phyloP scores from a whole-genome alignment of 768 basidiomycete species.

The Suillus fuscotomentosus region DNA sequence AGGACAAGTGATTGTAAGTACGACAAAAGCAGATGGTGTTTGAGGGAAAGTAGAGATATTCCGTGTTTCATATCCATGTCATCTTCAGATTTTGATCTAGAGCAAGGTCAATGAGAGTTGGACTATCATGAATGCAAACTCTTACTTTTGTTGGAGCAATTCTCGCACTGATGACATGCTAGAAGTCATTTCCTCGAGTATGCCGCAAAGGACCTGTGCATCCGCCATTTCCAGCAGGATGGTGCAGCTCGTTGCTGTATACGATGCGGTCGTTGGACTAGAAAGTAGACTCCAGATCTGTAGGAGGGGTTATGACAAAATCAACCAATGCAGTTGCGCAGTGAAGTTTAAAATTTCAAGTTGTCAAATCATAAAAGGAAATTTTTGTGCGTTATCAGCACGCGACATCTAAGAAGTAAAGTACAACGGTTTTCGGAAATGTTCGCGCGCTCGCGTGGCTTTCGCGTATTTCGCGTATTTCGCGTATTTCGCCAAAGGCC shows the following conservation, averaged over 20 bases:
- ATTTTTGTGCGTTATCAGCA: too few species aligned
- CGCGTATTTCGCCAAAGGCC: too few species aligned
- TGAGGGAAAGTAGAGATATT: constrained; percentile 87
- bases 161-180: constrained; percentile 63
- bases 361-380: too few species aligned
- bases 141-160: constrained; percentile 55
- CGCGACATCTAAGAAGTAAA: too few species aligned
- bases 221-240: constrained; percentile 15
- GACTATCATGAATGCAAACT: constrained; percentile 2
- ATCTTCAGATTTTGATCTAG: constrained; percentile 29
- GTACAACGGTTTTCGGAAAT: too few species aligned
- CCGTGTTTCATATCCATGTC: constrained; percentile 65
- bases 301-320: too few species aligned
- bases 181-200: constrained; percentile 55
- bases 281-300: background rate
- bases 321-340: too few species aligned
- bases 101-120: constrained; percentile 15
- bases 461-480: too few species aligned
- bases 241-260: background rate
- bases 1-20: constrained; percentile 85
- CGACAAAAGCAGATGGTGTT: constrained; percentile 79
- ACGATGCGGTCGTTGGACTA: background rate
- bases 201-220: constrained; percentile 21
- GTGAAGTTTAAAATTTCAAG: too few species aligned
- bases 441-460: too few species aligned